Evolutionary conservation across 2,329 filamentous ascomycete genomes (phyloP).

Genomic region (Aspergillus sp.): DNA sequence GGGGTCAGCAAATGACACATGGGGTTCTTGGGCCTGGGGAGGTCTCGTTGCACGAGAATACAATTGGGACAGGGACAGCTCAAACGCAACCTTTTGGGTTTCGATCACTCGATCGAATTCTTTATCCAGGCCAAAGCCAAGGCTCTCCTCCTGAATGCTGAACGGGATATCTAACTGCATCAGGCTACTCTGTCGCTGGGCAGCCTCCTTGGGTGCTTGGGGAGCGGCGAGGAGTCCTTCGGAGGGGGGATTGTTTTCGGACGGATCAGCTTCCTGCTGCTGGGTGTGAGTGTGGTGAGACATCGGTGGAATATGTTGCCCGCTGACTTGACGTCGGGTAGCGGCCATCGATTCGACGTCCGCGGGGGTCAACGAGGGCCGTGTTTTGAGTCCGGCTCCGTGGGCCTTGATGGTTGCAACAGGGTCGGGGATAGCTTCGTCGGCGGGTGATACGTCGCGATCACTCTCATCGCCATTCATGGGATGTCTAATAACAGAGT

Average conservation of each 20-base stretch:
- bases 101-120: slow-evolving; percentile 96
- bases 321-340: slow-evolving; percentile 79
- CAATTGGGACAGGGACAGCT: slow-evolving; percentile 43
- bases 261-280: slow-evolving; percentile 19
- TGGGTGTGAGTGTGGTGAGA: slow-evolving; percentile 26
- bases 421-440: slow-evolving; percentile 71
- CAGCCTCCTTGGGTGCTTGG: slow-evolving; percentile 19
- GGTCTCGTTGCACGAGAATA: slow-evolving; percentile 18
- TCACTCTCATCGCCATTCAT: slow-evolving; percentile 48
- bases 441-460: slow-evolving; percentile 32
- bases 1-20: slow-evolving; percentile 60
- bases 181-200: slow-evolving; percentile 67
- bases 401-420: slow-evolving; percentile 86
- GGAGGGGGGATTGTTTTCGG: slow-evolving; percentile 14
- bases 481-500: slow-evolving; percentile 84
- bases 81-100: slow-evolving; percentile 84
- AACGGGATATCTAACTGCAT: slow-evolving; percentile 81
- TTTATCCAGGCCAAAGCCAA: slow-evolving; percentile 81
- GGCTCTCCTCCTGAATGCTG: slow-evolving; percentile 62
- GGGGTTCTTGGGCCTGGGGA: slow-evolving; percentile 12
- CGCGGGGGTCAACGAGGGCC: slow-evolving; percentile 81
- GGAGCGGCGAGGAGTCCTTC: slow-evolving; percentile 23
- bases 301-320: slow-evolving; percentile 55
- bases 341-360: slow-evolving; percentile 84
- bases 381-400: slow-evolving; percentile 82